Base-by-base conservation (phyloP, 768 basidiomycete species). In the Solioccasus polychromus region DNA sequence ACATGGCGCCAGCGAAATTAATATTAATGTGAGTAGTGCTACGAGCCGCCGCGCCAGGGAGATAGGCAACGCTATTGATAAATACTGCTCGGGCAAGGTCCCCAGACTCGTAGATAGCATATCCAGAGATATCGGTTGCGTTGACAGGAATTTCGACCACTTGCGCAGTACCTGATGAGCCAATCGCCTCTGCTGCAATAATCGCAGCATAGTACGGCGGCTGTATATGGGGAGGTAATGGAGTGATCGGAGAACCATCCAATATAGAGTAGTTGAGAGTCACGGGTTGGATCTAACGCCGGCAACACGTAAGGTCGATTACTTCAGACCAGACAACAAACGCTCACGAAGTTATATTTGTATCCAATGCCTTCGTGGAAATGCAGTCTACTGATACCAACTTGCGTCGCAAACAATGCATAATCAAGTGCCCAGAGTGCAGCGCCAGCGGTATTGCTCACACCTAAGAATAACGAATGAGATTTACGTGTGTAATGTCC, bases 331-430 rank as follows among this genome's bases (percentile, higher is more conserved):
- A n/a, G n/a, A n/a, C n/a, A n/a, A n/a, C n/a, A n/a, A 25, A 15
- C 3, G 1, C 50, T 42, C 25, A 80, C 83, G 42, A 85, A 67
- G 56, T 78, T 81, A 55, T 85, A 87, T 63, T 86, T 87, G 66
- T 73, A 86, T 1, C 84, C 84, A 42, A 86, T 68, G 14, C 83
- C 84, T 44, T 80, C 71, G 55, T 87, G 83, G 70, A 83, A 83
- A 64, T 75, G 80, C 14, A 82, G 49, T 39, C 74, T 68, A 23
- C 73, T 70, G 22, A 82, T 75, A 4, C 78, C 79, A 9, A 81
- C 61, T 50, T 76, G 75, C 2, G 77, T 64, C 57, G 81, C 79
- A 54, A 74, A 82, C 3, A 88, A 65, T 2, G 74, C 68, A 60
- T 86, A 84, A 59, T 87, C 83, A 47, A 85, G 64, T 10, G 74